Conservation (phyloP, 805 yeast species). For the Schwanniomyces pseudopolymorphus region DNA sequence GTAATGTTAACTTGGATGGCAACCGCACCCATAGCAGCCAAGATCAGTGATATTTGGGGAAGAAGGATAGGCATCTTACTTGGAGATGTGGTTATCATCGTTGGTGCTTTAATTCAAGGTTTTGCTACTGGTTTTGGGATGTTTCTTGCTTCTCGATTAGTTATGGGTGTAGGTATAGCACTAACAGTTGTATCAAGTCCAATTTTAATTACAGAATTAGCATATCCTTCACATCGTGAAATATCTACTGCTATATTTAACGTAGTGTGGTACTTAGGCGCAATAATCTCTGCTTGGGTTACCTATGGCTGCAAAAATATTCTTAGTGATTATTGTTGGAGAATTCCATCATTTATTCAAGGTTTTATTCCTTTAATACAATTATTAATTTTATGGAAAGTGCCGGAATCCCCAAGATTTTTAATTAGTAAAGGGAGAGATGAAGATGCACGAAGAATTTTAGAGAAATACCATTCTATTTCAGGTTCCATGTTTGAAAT, state of each 20-base stretch:
- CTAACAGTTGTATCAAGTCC: slow-evolving; percentile 49
- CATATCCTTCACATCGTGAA: no score
- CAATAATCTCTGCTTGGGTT: slow-evolving; percentile 51
- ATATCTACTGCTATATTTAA: slow-evolving; percentile 67
- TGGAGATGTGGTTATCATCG: slow-evolving; percentile 54
- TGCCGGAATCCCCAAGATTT: slow-evolving; percentile 54
- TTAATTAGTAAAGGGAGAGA: slow-evolving; percentile 40
- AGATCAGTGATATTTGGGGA: no score
- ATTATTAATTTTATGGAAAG: slow-evolving; percentile 25
- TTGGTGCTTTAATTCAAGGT: slow-evolving; percentile 57
- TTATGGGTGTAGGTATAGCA: slow-evolving; percentile 71
- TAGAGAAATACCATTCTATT: slow-evolving; percentile 13
- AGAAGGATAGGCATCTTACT: slow-evolving; percentile 20
- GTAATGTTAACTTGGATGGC: no score
- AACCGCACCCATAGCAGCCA: no score
- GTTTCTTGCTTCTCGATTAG: slow-evolving; percentile 57
- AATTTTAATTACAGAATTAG: no score
- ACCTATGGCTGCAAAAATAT: slow-evolving; percentile 44
- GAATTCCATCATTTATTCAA: no score
- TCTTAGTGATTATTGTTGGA: no score
- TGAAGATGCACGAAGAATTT: slow-evolving; percentile 43
- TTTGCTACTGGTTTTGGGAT: slow-evolving; percentile 12
- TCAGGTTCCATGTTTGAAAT: neutral
- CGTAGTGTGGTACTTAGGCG: slow-evolving; percentile 53
- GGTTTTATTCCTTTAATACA: no score